Evolutionary conservation across 805 yeast species (phyloP).

Genomic region (Saccharomyces kudriavzevii): DNA sequence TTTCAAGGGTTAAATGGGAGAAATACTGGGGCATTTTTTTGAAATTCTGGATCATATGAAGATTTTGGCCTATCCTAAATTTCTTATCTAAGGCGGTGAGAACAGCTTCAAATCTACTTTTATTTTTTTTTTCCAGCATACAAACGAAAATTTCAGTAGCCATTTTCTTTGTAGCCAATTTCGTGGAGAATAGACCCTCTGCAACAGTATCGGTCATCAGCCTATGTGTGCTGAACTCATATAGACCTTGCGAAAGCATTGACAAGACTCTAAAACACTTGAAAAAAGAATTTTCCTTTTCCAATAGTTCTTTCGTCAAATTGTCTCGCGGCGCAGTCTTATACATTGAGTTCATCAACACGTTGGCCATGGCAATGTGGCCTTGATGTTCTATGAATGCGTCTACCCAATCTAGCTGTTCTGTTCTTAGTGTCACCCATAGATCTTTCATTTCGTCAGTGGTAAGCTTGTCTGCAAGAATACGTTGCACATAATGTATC

Average conservation of each 20-base stretch:
- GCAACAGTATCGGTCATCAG: slow-evolving; percentile 52
- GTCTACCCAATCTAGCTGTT: slow-evolving; percentile 75
- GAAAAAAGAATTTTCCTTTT: slow-evolving; percentile 66
- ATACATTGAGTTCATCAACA: slow-evolving; percentile 43
- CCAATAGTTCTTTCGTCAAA: slow-evolving; percentile 40
- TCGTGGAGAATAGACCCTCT: slow-evolving; percentile 66
- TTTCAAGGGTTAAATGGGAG: slow-evolving; percentile 11
- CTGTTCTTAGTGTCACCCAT: slow-evolving; percentile 89
- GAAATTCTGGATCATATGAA: slow-evolving; percentile 19
- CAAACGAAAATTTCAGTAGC: slow-evolving; percentile 71
- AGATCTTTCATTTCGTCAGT: slow-evolving; percentile 68
- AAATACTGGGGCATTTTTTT: slow-evolving; percentile 16
- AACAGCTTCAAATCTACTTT: slow-evolving; percentile 40
- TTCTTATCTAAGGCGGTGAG: slow-evolving; percentile 31
- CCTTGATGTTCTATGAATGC: slow-evolving; percentile 76
- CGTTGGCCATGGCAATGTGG: slow-evolving; percentile 63
- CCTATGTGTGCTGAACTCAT: slow-evolving; percentile 25
- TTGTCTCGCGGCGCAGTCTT: slow-evolving; percentile 21
- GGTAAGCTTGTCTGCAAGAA: slow-evolving; percentile 63
- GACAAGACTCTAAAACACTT: slow-evolving; percentile 59
- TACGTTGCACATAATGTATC: slow-evolving; percentile 63
- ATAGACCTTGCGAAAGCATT: slow-evolving; percentile 22
- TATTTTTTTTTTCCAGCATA: slow-evolving; percentile 39
- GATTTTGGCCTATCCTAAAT: slow-evolving; percentile 22
- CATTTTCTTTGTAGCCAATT: slow-evolving; percentile 64